Conservation (phyloP, 2,329 filamentous ascomycete species). For the Aspergillus aculeatinus region DNA sequence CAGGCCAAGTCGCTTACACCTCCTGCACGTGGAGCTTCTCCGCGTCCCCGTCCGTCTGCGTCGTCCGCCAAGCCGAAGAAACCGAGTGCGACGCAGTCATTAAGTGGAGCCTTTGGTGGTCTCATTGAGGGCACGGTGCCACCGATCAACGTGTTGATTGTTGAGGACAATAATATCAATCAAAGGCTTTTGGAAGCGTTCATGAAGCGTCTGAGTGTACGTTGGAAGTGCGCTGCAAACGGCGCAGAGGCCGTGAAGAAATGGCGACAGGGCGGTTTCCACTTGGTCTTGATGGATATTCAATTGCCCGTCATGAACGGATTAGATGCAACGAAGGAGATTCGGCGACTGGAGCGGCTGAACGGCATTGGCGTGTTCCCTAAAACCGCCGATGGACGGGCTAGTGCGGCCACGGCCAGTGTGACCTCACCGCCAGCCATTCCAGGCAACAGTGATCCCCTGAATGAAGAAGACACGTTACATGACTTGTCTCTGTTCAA, state of each 20-base stretch:
- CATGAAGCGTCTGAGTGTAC: slow-evolving; percentile 90
- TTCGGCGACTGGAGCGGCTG: slow-evolving; percentile 80
- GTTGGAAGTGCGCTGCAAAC: slow-evolving; percentile 97
- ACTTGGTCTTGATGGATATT: slow-evolving; percentile 97
- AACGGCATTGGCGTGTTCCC: slow-evolving; percentile 92
- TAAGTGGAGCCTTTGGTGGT: slow-evolving; percentile 52
- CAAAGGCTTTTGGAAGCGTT: slow-evolving; percentile 89
- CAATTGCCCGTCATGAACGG: slow-evolving; percentile 96
- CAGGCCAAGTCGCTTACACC: slow-evolving; percentile 37
- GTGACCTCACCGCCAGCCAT: slow-evolving; percentile 20
- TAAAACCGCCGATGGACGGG: slow-evolving; percentile 59
- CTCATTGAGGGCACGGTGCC: slow-evolving; percentile 80
- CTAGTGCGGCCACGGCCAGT: slow-evolving; percentile 38
- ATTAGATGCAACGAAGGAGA: slow-evolving; percentile 91
- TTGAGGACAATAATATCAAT: slow-evolving; percentile 99
- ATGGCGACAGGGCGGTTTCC: slow-evolving; percentile 89
- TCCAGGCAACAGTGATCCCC: slow-evolving; percentile 20
- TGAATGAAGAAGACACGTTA: slow-evolving; percentile 40
- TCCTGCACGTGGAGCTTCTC: slow-evolving; percentile 47
- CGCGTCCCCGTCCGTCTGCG: slow-evolving; percentile 40
- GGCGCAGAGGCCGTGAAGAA: slow-evolving; percentile 89
- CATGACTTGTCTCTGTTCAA: slow-evolving; percentile 67
- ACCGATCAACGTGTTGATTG: slow-evolving; percentile 94
- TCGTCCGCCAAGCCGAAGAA: slow-evolving; percentile 35
- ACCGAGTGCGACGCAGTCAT: slow-evolving; percentile 29